Percentiles rank a stretch among this genome's conserved stretches.
Evolutionary conservation across 768 basidiomycete genomes (phyloP).

Genomic region (Suillus occidentalis): DNA sequence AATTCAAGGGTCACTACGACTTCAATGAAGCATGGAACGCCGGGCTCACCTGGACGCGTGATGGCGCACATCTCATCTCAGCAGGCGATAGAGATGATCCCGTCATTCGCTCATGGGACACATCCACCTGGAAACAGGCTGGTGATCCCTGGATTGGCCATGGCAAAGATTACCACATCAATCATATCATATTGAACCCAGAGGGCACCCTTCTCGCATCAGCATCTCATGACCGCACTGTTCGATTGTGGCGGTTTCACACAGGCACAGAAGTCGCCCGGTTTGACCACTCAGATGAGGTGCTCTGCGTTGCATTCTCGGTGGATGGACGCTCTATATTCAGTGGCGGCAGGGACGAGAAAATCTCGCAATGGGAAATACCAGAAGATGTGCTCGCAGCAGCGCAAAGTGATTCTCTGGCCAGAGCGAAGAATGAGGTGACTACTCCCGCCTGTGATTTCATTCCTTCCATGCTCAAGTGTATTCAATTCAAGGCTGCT

Average conservation of each 20-base stretch:
- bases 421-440: not conserved
- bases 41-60: not conserved
- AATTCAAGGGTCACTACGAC: not conserved
- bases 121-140: not conserved
- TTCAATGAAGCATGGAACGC: not conserved
- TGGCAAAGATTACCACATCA: not conserved
- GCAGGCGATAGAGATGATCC: not conserved
- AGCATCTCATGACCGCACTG: not conserved
- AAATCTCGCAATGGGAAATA: not conserved
- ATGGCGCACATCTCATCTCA: not conserved
- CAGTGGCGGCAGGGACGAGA: not conserved
- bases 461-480: not conserved
- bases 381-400: not conserved
- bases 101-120: not conserved
- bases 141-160: not conserved
- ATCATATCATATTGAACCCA: not conserved
- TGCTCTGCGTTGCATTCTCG: not conserved
- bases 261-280: not conserved
- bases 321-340: not conserved
- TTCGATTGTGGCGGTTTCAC: not conserved
- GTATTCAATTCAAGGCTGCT: not conserved
- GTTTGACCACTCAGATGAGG: too few species aligned
- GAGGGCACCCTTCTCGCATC: not conserved
- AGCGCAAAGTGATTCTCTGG: not conserved
- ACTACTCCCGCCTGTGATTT: not conserved